Conservation (phyloP, 768 basidiomycete genomes). For the Lactifluus echinatus region DNA sequence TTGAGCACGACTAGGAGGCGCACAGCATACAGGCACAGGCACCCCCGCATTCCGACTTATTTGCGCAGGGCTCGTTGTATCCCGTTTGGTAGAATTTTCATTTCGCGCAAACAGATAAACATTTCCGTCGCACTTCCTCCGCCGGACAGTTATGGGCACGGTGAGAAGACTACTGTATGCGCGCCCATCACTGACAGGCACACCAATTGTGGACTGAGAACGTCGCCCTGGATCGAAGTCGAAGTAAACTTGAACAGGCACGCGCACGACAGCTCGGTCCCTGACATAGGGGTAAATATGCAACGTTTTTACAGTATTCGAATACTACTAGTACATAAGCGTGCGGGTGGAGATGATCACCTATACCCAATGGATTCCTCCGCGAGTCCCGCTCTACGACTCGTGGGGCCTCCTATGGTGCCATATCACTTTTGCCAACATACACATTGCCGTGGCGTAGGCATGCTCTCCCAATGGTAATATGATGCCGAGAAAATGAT, state of each 20-base stretch:
- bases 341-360: not conserved
- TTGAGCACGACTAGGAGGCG: not conserved
- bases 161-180: not conserved
- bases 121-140: not conserved
- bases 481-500: not conserved
- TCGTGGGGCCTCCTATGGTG: not conserved
- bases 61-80: not conserved
- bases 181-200: constrained; percentile 8
- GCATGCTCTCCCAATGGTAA: not conserved
- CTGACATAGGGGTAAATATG: not conserved
- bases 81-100: not conserved
- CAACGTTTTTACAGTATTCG: not conserved
- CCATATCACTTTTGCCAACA: not conserved
- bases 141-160: not conserved
- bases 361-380: not conserved
- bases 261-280: not conserved
- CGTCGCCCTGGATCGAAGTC: not conserved
- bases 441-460: not conserved
- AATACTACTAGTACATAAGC: not conserved
- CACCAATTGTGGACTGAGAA: not conserved
- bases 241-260: not conserved
- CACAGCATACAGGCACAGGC: constrained; percentile 16
- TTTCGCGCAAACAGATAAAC: not conserved
- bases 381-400: not conserved
- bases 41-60: not conserved